Evolutionary conservation across 2,329 filamentous ascomycete species (phyloP).

Genomic region (Exophiala sp.): DNA sequence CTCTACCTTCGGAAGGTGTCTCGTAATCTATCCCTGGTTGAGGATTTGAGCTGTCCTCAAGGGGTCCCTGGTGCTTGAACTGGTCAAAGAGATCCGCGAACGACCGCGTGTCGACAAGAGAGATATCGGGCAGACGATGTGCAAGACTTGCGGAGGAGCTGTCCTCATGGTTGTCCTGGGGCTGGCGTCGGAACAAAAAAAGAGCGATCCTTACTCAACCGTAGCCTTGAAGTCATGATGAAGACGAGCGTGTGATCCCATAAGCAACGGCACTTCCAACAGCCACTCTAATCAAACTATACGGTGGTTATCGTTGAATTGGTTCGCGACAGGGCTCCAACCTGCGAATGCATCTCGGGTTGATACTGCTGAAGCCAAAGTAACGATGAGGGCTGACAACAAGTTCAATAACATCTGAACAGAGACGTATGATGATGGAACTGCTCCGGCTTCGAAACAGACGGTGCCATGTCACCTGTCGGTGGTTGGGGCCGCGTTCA

Average conservation of each 20-base stretch:
- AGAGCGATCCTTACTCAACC: constrained; percentile 24
- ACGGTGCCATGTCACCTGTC: constrained; percentile 13
- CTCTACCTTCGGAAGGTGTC: constrained; percentile 5
- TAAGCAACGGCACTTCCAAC: constrained; percentile 3
- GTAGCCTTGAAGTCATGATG: constrained; percentile 23
- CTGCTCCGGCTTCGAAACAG: constrained; percentile 5
- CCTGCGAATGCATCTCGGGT: constrained; percentile 19
- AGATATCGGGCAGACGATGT: constrained; percentile 20
- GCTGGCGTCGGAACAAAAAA: constrained; percentile 20
- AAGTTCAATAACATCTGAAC: constrained; percentile 6
- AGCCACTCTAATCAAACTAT: constrained; percentile 12
- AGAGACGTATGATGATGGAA: constrained; percentile 1
- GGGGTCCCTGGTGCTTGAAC: constrained; percentile 11
- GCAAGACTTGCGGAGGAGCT: constrained; percentile 8
- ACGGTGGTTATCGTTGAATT: constrained; percentile 1
- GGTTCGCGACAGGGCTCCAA: constrained; percentile 9
- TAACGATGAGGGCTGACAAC: constrained; percentile 14
- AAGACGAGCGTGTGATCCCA: constrained; percentile 6
- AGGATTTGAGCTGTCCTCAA: constrained; percentile 2
- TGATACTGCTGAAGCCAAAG: constrained; percentile 10
- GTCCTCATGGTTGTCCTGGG: constrained; percentile 7
- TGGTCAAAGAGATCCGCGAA: constrained; percentile 24
- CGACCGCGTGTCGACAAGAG: constrained; percentile 22
- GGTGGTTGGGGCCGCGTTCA: constrained; percentile 21
- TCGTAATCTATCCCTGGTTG: background rate